Base-by-base conservation (phyloP, 495 filamentous ascomycete genomes). In the Annulohypoxylon nitens region DNA sequence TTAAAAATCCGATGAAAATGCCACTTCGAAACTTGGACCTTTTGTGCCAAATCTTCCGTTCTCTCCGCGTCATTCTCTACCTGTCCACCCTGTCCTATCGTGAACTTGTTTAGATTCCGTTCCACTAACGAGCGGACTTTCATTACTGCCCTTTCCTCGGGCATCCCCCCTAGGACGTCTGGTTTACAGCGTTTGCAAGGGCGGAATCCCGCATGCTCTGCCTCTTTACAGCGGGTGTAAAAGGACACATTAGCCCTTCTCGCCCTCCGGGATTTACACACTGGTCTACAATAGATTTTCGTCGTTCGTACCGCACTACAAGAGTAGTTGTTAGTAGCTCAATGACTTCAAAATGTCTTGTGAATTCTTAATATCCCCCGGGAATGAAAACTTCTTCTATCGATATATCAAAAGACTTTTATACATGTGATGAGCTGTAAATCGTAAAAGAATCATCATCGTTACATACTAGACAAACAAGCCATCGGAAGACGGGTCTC, bases 1-100 rank as follows among this genome's bases (percentile, higher is more conserved):
- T 88, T 91, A 71, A 91, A 91, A 36, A 90, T 81, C 41, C 89
- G 85, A 78, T 89, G 88, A 70, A 91, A 89, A 77, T 91, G 87
- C 74, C 89, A 86, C 51, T 88, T 81, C 16, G 88, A 90, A 64
- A 90, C 74, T 2, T 83, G 82, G 16, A 85, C 89, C 66, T 80
- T 81, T 59, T 77, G 80, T 16, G 90, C 89, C 61, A 91, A 76
- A 25, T 84, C 81, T 23, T 82, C 79, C 34, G 88, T 76, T 48
- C 80, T 84, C n/a, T 85, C 81, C 60, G 82, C 80, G 64, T 67
- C 71, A 14, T 45, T 30, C 11, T 77, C 67, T 48, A 76, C 76
- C 63, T 67, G 51, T 25, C 51, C 64, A 58, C 50, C 39, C 14
- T 51, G 64, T 48, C 58, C 64, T 51, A 59, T 47, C 39, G 39